A percentile compares a stretch with the other conserved stretches of the same genome.
phyloP scores from a whole-genome alignment of 2,329 filamentous ascomycete genomes.

The Diaporthe sp. region DNA sequence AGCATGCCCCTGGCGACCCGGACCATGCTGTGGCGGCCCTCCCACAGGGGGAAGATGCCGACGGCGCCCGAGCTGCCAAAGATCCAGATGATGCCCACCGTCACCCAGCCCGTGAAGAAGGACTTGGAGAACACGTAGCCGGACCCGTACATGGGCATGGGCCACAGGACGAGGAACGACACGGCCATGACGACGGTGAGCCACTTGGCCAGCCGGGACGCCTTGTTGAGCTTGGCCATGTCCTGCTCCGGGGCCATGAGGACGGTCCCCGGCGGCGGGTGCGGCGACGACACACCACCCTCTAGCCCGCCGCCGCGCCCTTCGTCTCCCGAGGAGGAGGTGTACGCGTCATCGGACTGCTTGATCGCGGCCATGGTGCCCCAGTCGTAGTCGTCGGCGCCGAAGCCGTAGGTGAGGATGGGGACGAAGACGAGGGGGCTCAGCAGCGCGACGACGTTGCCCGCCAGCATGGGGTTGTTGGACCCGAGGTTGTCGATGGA shows the following conservation, averaged over 20 bases:
- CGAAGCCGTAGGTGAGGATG: constrained; percentile 78
- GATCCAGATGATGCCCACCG: constrained; percentile 84
- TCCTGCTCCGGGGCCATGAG: constrained; percentile 6
- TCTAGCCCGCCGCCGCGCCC: neutral
- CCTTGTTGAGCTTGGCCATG: constrained; percentile 53
- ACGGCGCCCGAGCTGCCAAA: constrained; percentile 81
- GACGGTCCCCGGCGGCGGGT: neutral
- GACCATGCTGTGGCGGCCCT: constrained; percentile 67
- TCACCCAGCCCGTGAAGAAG: constrained; percentile 88
- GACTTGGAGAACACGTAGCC: constrained; percentile 85
- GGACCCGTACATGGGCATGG: constrained; percentile 90
- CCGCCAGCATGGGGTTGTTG: constrained; percentile 91
- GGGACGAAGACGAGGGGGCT: constrained; percentile 83
- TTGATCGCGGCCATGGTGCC: constrained; percentile 75
- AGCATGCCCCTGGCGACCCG: constrained; percentile 4
- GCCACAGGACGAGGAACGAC: constrained; percentile 85
- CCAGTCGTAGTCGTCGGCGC: constrained; percentile 88
- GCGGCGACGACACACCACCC: neutral
- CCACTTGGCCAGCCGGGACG: constrained; percentile 49
- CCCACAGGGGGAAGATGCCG: constrained; percentile 85
- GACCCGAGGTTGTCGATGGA: constrained; percentile 74
- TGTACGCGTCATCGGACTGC: neutral
- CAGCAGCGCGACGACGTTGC: constrained; percentile 86
- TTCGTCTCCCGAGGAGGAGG: neutral
- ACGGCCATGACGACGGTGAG: constrained; percentile 57